Evolutionary conservation across 2,329 filamentous ascomycete species (phyloP).

Genomic region (Botrytis aclada): DNA sequence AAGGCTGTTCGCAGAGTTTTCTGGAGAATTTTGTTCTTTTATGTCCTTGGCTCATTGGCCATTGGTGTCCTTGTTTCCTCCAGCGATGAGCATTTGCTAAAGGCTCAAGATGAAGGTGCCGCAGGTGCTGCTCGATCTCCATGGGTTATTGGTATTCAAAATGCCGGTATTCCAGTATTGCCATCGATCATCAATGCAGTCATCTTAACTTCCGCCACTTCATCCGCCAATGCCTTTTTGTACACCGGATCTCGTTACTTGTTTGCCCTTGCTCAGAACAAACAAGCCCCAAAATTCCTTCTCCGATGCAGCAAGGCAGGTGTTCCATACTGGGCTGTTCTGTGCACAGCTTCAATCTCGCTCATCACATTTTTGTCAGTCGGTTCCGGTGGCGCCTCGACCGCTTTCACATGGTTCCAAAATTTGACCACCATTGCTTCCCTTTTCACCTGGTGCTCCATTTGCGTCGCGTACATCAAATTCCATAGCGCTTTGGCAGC

Average conservation of each 20-base stretch:
- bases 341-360: conserved; percentile 62
- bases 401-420: conserved; percentile 44
- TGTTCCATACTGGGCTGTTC: conserved; percentile 69
- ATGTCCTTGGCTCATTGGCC: conserved; percentile 68
- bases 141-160: conserved; percentile 66
- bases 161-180: conserved; percentile 59
- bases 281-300: conserved; percentile 61
- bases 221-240: conserved; percentile 35
- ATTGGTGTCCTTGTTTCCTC: conserved; percentile 71
- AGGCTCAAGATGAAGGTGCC: conserved; percentile 57
- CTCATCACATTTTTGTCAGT: conserved; percentile 70
- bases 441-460: conserved; percentile 68
- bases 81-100: conserved; percentile 59
- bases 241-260: conserved; percentile 35
- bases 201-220: conserved; percentile 61
- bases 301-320: conserved; percentile 59
- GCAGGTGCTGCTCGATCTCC: conserved; percentile 68
- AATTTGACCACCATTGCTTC: conserved; percentile 68
- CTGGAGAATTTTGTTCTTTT: conserved; percentile 72
- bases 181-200: conserved; percentile 73
- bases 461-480: conserved; percentile 67
- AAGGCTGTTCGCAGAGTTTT: conserved; percentile 76
- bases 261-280: conserved; percentile 55
- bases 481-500: conserved; percentile 67
- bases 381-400: conserved; percentile 49